phyloP scores from a whole-genome alignment of 2,329 filamentous ascomycete species.

The Colletotrichum destructivum region DNA sequence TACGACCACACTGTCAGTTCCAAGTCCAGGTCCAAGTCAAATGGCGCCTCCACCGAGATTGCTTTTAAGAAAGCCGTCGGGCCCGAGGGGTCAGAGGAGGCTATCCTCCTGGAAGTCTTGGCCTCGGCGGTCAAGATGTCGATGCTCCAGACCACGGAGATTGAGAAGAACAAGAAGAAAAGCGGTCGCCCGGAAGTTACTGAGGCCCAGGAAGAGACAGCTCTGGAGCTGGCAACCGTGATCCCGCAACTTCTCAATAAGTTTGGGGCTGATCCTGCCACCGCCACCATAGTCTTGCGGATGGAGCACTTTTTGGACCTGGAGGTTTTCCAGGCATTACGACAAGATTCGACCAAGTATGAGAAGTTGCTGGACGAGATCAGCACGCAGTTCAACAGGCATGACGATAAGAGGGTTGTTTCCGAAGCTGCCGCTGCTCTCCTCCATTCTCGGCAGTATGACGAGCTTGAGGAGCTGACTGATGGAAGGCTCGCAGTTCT shows the following conservation, averaged over 20 bases:
- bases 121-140: conserved; percentile 85
- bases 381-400: conserved; percentile 93
- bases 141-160: conserved; percentile 77
- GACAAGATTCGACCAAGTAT: conserved; percentile 87
- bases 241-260: conserved; percentile 93
- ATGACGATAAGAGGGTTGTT: conserved; percentile 88
- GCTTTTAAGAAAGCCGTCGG: conserved; percentile 81
- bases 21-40: conserved; percentile 66
- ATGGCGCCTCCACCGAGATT: conserved; percentile 71
- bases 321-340: conserved; percentile 88
- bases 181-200: conserved; percentile 73
- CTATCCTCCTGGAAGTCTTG: conserved; percentile 88
- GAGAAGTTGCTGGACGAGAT: conserved; percentile 89
- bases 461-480: conserved; percentile 89
- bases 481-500: conserved; percentile 84
- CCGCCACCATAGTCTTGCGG: conserved; percentile 87
- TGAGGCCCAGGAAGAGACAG: conserved; percentile 84
- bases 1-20: conserved; percentile 86
- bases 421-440: conserved; percentile 87
- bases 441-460: conserved; percentile 86
- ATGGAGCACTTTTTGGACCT: conserved; percentile 90
- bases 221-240: conserved; percentile 80
- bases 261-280: conserved; percentile 90
- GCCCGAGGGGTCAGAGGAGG: conserved; percentile 83
- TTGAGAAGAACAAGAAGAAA: conserved; percentile 72